Base-by-base conservation (phyloP, 805 yeast genomes). In the Zygotorulaspora florentina region DNA sequence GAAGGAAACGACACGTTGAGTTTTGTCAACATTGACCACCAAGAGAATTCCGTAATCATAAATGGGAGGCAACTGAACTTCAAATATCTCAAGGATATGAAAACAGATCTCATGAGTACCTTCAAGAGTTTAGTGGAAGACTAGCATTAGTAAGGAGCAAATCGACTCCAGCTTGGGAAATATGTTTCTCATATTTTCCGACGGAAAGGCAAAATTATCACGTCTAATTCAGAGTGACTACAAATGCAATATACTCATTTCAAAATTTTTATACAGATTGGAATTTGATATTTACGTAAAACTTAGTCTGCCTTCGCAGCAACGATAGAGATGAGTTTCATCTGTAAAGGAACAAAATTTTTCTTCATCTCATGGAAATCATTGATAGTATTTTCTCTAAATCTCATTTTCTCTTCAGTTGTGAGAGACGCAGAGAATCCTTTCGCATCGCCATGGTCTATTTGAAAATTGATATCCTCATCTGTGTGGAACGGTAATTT, bases 1-100 rank as follows among this genome's bases (percentile, higher is more conserved):
- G 36, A 33, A 15, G 36, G 36, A 33, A 33, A 15, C 36, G 36
- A 33, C 36, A 33, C 36, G 7, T 17, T 33, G 36, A 33, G 17
- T 4, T 27, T 9, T 27, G 29, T 27, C 11, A 27, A 27, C 29
- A 27, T 27, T 8, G 29, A 27, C 29, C 29, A 27, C 29, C 11
- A 27, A 9, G 11, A 27, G 8, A 27, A 27, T 8, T 33, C 36
- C 17, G 36, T 33, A 12, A 33, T 33, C 12, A 17, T 8, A 6
- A 33, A 33, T 15, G 36, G 36, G 17, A 33, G 17, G 17, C 36
- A 33, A 15, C 17, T 33, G 36, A 33, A 15, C 17, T 33, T 33
- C 36, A 33, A 4, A 17, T 33, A 33, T 3, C 2, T 33, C 13
- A 33, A 8, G 15, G 36, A 33, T 33, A 33, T 33, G 36, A 33